Evolutionary conservation across 805 yeast species (phyloP).

Genomic region (Saccharomyces eubayanus): DNA sequence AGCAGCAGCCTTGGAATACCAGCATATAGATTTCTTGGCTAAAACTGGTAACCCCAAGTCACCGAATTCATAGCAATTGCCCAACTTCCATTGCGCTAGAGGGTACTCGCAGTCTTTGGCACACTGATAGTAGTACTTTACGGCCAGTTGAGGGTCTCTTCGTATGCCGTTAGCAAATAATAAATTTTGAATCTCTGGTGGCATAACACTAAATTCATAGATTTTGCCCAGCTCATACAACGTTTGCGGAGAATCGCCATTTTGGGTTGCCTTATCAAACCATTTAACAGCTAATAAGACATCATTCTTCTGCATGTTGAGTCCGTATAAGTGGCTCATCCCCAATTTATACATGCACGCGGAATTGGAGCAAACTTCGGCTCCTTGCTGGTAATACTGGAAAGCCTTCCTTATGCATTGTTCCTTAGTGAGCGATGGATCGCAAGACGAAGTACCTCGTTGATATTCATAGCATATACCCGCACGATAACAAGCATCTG

Average conservation of each 20-base stretch:
- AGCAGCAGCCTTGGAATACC: conserved; percentile 62
- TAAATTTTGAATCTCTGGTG: conserved; percentile 13
- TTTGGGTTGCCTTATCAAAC: conserved; percentile 42
- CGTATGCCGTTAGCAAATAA: conserved; percentile 9
- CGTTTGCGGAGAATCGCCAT: conserved; percentile 41
- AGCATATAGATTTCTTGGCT: conserved; percentile 54
- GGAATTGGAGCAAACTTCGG: conserved; percentile 46
- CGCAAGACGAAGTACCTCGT: conserved; percentile 33
- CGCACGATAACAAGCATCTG: conserved; percentile 56
- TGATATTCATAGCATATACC: conserved; percentile 58
- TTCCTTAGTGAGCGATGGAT: conserved; percentile 31
- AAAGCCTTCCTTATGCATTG: conserved; percentile 38
- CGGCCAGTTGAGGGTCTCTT: conserved; percentile 36
- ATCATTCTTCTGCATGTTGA: conserved; percentile 27
- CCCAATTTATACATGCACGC: conserved; percentile 72
- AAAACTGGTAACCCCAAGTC: conserved; percentile 43
- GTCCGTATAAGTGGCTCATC: conserved; percentile 48
- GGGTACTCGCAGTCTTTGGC: conserved; percentile 50
- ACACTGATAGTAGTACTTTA: conserved; percentile 48
- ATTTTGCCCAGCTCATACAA: conserved; percentile 49
- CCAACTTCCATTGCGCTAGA: conserved; percentile 62
- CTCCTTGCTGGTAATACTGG: conserved; percentile 50
- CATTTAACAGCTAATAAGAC: conserved; percentile 36
- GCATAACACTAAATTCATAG: conserved; percentile 40
- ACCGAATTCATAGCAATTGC: conserved; percentile 68